Conservation (phyloP, 148 eudicot species). For the Polygonum maritimum region DNA sequence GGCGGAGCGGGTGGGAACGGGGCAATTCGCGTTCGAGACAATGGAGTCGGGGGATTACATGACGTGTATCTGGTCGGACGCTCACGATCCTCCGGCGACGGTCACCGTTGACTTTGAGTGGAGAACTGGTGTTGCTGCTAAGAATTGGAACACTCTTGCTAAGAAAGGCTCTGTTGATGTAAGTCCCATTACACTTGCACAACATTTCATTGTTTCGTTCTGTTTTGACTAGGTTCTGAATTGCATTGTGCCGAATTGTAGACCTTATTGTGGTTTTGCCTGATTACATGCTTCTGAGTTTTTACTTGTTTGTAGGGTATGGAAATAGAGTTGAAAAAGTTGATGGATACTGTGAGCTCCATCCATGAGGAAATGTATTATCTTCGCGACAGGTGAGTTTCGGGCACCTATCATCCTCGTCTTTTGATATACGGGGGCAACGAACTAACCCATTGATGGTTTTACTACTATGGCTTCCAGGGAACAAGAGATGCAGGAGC, state of each 20-base stretch:
- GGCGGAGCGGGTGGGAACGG: slow-evolving; percentile 54
- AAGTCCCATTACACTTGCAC: slow-evolving; percentile 16
- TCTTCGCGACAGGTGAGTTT: slow-evolving; percentile 71
- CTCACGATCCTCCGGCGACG: slow-evolving; percentile 44
- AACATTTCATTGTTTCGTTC: too few relatives aligned
- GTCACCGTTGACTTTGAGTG: slow-evolving; percentile 80
- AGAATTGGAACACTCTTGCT: slow-evolving; percentile 80
- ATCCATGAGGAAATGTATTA: slow-evolving; percentile 88
- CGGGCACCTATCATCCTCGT: not conserved
- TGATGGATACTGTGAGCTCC: slow-evolving; percentile 53
- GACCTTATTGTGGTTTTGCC: not conserved
- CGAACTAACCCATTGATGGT: not conserved
- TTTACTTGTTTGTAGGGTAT: slow-evolving; percentile 38
- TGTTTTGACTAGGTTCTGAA: too few relatives aligned
- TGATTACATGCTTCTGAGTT: not conserved
- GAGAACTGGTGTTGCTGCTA: slow-evolving; percentile 92
- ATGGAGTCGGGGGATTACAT: slow-evolving; percentile 76
- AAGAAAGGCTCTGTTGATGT: slow-evolving; percentile 83
- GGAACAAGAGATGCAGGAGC: slow-evolving; percentile 86
- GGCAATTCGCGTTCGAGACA: slow-evolving; percentile 73
- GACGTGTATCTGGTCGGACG: slow-evolving; percentile 71
- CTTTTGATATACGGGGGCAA: not conserved
- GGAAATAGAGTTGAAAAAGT: slow-evolving; percentile 79
- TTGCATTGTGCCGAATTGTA: not conserved
- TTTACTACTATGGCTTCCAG: slow-evolving; percentile 48